Evolutionary conservation across 768 basidiomycete species (phyloP).

Genomic region (Suillus clintonianus): DNA sequence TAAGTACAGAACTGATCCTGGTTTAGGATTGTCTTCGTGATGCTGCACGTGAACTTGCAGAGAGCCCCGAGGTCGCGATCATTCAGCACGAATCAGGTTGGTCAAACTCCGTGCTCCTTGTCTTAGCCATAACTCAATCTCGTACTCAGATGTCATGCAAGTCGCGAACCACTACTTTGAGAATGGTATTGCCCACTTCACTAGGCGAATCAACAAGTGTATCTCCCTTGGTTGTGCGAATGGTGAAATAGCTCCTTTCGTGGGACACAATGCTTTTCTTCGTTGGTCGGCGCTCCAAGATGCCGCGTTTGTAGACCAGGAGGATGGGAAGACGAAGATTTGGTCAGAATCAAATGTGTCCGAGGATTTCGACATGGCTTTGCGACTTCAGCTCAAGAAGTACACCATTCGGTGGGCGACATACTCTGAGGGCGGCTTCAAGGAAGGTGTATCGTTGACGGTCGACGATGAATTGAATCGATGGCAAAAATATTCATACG

Average conservation of each 20-base stretch:
- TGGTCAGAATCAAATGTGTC: constrained; percentile 87
- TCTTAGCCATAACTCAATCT: not conserved
- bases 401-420: constrained; percentile 51
- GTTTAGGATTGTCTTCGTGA: constrained; percentile 79
- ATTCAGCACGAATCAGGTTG: constrained; percentile 82
- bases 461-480: constrained; percentile 84
- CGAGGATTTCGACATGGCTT: constrained; percentile 83
- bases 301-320: constrained; percentile 66
- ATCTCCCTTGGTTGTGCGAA: constrained; percentile 76
- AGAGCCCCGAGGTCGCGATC: constrained; percentile 81
- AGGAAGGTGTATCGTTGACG: constrained; percentile 84
- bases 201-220: constrained; percentile 75
- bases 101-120: constrained; percentile 12
- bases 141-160: constrained; percentile 68
- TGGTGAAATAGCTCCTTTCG: constrained; percentile 70
- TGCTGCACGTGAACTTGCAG: constrained; percentile 76
- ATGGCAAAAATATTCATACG: constrained; percentile 84
- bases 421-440: constrained; percentile 79
- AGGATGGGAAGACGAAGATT: constrained; percentile 66
- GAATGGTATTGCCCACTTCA: constrained; percentile 84
- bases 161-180: constrained; percentile 85
- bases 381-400: constrained; percentile 48
- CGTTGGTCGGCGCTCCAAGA: constrained; percentile 86
- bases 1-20: not conserved
- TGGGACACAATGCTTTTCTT: constrained; percentile 82